Base-by-base conservation (phyloP, 1,139 yeast species). In the Debaryomyces sp. region DNA sequence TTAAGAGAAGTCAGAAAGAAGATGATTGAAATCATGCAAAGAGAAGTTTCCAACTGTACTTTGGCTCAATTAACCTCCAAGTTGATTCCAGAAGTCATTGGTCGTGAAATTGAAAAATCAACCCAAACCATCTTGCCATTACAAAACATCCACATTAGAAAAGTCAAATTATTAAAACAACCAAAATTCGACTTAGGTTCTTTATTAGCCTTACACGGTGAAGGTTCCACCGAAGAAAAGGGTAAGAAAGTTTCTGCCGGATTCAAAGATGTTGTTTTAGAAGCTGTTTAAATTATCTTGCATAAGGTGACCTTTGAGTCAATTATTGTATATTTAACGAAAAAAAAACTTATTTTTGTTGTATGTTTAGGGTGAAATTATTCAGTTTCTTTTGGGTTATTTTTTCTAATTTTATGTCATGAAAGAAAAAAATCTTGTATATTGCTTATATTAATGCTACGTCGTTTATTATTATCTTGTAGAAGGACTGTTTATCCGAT, bases 101-200 rank as follows among this genome's bases (percentile, higher is more conserved):
- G 80, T 58, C 78, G 81, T 65, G 81, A 76, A 66, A 76, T 76
- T 62, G 80, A 75, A 66, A 76, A 76, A 68, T 73, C 80, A 46
- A 76, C 81, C 52, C 79, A 75, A 66, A 65, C 79, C 52, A 73
- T 76, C 61, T 74, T 73, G 67, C 81, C 81, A 58, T 76, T 76
- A 66, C 81, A 76, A 66, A 75, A 76, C 66, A 76, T 76, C 56
- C 80, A 75, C 70, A 75, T 76, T 62, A 75, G 80, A 75, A 76
- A 76, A 68, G 81, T 76, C 54, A 76, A 76, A 70, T 73, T 76
- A 60, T 75, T 76, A 67, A 76, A 76, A 68, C 78, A 71, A 64
- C 81, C 81, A 58, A 76, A 76, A 67, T 76, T 76, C 71, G 81
- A 76, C 65, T 74, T 76, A 64, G 79, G 80, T 64, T 66, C 80